Percentiles rank a stretch among this genome's conserved stretches.
phyloP scores from a whole-genome alignment of 139 green algal species.

The Auxenochlorella pyrenoidosa region DNA sequence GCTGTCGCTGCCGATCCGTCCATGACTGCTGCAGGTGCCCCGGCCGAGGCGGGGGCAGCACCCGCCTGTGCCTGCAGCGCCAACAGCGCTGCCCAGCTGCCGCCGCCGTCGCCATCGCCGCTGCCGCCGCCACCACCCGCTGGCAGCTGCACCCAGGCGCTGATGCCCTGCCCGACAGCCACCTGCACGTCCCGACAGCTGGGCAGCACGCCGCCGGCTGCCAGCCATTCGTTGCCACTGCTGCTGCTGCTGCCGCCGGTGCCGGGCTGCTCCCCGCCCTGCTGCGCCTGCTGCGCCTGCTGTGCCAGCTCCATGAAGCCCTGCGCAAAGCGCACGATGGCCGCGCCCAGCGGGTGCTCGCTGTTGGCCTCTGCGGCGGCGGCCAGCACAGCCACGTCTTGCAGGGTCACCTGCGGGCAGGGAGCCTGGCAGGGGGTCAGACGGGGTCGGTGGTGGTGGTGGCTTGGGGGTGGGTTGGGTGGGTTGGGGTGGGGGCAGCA shows the following conservation, averaged over 20 bases:
- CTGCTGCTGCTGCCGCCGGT: background rate
- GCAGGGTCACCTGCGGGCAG: conserved; percentile 14
- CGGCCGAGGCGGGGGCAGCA: background rate
- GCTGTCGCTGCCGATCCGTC: background rate
- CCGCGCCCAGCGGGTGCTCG: conserved; percentile 91
- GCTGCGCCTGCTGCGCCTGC: background rate
- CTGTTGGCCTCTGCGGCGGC: conserved; percentile 80
- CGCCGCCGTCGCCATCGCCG: background rate
- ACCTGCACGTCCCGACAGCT: conserved; percentile 28
- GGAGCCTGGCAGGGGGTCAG: background rate
- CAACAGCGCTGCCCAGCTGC: background rate
- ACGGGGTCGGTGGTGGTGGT: too few relatives aligned
- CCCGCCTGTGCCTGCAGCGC: background rate
- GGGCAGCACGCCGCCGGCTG: background rate
- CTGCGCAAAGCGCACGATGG: conserved; percentile 75
- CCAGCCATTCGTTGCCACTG: background rate
- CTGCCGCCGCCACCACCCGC: background rate
- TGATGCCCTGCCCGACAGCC: conserved; percentile 46
- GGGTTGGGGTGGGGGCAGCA: too few relatives aligned
- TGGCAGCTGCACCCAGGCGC: conserved; percentile 34
- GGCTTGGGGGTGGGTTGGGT: too few relatives aligned
- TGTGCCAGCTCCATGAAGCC: background rate
- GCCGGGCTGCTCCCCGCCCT: background rate
- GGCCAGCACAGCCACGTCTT: conserved; percentile 67
- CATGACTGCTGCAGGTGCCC: background rate